Evolutionary conservation across 2,329 filamentous ascomycete species (phyloP).

Genomic region (Cytospora piceae): DNA sequence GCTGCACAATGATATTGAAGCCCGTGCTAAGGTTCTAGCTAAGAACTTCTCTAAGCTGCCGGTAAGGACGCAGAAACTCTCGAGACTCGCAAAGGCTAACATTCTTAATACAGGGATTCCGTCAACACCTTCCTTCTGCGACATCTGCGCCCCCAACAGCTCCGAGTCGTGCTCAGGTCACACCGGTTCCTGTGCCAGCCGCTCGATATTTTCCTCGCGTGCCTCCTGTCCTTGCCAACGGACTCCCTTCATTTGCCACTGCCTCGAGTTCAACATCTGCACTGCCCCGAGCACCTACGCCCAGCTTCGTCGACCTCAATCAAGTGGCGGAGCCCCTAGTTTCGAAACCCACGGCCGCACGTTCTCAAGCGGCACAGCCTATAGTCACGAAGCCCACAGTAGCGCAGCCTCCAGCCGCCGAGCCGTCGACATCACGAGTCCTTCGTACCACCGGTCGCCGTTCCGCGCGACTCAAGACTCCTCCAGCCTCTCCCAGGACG

Average conservation of each 20-base stretch:
- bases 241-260: not conserved
- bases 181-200: not conserved
- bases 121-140: not conserved
- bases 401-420: not conserved
- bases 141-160: not conserved
- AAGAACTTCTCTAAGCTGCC: slow-evolving; percentile 11
- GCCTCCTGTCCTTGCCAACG: not conserved
- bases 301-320: not conserved
- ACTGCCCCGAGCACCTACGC: not conserved
- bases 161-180: not conserved
- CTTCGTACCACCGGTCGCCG: not conserved
- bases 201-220: not conserved
- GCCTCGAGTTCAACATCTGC: not conserved
- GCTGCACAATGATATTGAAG: not conserved
- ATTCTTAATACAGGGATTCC: slow-evolving; percentile 15
- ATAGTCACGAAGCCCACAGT: not conserved
- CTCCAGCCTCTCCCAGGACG: slow-evolving; percentile 35
- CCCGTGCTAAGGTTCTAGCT: not conserved
- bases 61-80: slow-evolving; percentile 11
- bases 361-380: not conserved
- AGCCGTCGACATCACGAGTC: not conserved
- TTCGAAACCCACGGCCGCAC: not conserved
- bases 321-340: not conserved
- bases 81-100: slow-evolving; percentile 8
- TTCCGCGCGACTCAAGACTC: slow-evolving; percentile 7